Base-by-base conservation (phyloP, 2,329 filamentous ascomycete genomes). In the Stachybotrys echinatus region DNA sequence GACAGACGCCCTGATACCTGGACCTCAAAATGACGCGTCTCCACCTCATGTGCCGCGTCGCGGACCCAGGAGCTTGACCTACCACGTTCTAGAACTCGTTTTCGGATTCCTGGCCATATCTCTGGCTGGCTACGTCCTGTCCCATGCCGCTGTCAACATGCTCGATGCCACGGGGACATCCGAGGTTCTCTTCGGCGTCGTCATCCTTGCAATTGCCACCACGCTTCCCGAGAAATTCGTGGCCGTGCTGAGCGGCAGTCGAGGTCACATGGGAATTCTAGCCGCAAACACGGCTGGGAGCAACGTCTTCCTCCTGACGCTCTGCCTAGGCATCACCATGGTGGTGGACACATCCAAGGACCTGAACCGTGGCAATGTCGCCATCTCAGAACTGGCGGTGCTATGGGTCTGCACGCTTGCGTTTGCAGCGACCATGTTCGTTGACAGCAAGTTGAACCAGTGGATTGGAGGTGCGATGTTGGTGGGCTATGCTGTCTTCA, bases 141-240 rank as follows among this genome's bases (percentile, higher is more conserved):
- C 75, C 2, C 73, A 73, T 50, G 68, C 70, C 18, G 67, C 75
- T n/a, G 64, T 61, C 4, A 64, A 68, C 6, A 68, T 80, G 37
- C 65, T 69, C 14, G 67, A 71, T 17, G 60, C 60, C 5, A 61
- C 77, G 12, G 57, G 62, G 10, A 60, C 77, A 2, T 77, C 76
- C 5, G 70, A 70, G 43, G 68, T 71, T 0, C 59, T 79, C 23
- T 69, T 79, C 47, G 73, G 75, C 8, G 59, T 77, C 17, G 71
- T 72, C 0, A 58, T 79, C 20, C 61, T 81, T 37, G 69, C 75
- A 1, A 65, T 81, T 53, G 76, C 74, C 5, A 81, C 76, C 0
- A 80, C 76, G 0, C 61, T 81, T 2, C 77, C 77, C 0, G 76
- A 80, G 27, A 80, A 80, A 55, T 67, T 79, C 38, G 56, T 80